Base-by-base conservation (phyloP, 177 flowering plant species). In the Vitis hybrid region DNA sequence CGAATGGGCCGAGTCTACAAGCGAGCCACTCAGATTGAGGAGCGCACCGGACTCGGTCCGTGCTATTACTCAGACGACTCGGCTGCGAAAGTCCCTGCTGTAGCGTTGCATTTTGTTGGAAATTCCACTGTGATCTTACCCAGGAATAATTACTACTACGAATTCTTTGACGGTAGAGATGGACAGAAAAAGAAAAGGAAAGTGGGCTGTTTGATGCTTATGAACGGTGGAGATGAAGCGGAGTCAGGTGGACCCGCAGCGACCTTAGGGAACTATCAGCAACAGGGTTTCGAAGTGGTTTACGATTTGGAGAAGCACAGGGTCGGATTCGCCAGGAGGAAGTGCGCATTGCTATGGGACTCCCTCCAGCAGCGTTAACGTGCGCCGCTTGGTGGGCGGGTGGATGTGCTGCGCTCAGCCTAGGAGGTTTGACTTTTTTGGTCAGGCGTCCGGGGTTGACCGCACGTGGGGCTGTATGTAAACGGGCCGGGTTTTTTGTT, bases 241-340 rank as follows among this genome's bases (percentile, higher is more conserved):
- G 93, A 86, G 61, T n/a, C 79, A 0, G 83, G 87, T 70, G 98
- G 98, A 76, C 97, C 98, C 49, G 89, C 79, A 29, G 97, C 86
- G 15, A 81, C 86, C 2, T 72, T 94, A 7, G 99, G 99, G 51
- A 94, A 91, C 58, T 92, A 87, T 65, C 97, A 90, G 79, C 99
- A 94, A 67, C 99, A 94, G 70, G 97, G 97, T 62, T 91, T 94
- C 49, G 99, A 94, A 76, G 99, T 94, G 75, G 90, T 89, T 39
- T 94, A 94, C 72, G 99, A 94, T 71, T 80, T 94, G 87, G 87
- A 76, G 77, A 74, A 75, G 69, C 57, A 77, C 22, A 74, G 84
- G 65, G 83, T 94, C 53, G 99, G 99, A 69, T 94, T 94, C 59
- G 93, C 92, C 3, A 72, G 77, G 80, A 81, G 89, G 71, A 66